Conservation (phyloP, 495 filamentous ascomycete species). For the Venustampulla echinocandica region DNA sequence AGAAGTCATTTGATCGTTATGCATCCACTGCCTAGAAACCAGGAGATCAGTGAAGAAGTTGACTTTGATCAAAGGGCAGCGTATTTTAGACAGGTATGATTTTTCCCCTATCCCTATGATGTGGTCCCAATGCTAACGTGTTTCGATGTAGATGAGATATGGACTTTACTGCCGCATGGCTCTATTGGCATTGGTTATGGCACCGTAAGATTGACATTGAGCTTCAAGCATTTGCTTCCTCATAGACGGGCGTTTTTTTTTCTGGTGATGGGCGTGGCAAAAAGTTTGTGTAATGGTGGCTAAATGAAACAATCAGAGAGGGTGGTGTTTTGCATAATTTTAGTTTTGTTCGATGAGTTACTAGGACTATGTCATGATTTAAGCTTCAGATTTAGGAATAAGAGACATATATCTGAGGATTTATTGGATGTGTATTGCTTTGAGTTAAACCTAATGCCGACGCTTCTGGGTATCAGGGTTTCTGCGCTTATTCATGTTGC, state of each 20-base stretch:
- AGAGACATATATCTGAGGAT: too few species aligned
- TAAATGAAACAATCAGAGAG: conserved; percentile 21
- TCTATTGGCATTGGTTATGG: conserved; percentile 85
- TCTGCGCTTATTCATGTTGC: too few species aligned
- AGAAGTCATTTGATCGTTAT: conserved; percentile 88
- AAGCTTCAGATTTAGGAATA: too few species aligned
- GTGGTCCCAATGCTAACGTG: conserved; percentile 26
- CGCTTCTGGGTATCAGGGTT: too few species aligned
- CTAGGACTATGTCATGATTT: too few species aligned
- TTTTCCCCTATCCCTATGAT: conserved; percentile 5
- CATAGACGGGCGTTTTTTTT: background rate
- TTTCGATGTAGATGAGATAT: conserved; percentile 77
- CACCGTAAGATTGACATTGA: conserved; percentile 24
- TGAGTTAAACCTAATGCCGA: too few species aligned
- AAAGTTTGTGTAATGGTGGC: conserved; percentile 44
- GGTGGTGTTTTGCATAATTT: background rate
- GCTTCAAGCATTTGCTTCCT: background rate
- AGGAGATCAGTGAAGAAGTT: conserved; percentile 88
- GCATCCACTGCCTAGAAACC: conserved; percentile 90
- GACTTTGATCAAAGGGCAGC: conserved; percentile 95
- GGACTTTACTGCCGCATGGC: conserved; percentile 98
- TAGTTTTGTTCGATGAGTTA: too few species aligned
- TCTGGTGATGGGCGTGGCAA: background rate
- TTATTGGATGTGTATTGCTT: too few species aligned
- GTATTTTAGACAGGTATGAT: conserved; percentile 95